Conservation (phyloP, 805 yeast species). For the Saturnispora sanitii region DNA sequence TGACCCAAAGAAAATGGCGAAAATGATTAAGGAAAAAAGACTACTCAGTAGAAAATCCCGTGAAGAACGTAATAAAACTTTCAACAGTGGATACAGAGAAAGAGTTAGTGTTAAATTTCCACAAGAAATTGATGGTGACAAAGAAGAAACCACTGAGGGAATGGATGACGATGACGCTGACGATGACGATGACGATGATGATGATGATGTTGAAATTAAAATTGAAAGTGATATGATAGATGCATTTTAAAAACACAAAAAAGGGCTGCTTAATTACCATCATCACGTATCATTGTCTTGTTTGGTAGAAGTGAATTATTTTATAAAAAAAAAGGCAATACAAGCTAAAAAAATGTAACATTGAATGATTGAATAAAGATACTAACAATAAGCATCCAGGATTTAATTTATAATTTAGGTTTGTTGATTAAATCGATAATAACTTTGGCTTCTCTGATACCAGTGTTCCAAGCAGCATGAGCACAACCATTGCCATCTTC, state of each 20-base stretch:
- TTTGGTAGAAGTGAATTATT: too few species aligned
- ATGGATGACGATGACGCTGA: not conserved
- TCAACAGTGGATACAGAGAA: constrained; percentile 1
- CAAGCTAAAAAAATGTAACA: too few species aligned
- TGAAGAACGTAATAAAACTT: not conserved
- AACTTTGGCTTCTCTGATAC: constrained; percentile 36
- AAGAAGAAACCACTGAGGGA: not conserved
- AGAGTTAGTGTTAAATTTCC: not conserved
- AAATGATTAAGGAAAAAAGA: not conserved
- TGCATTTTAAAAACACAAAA: not conserved
- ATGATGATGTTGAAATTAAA: not conserved
- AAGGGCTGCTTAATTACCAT: too few species aligned
- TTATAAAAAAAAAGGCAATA: too few species aligned
- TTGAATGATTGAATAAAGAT: too few species aligned
- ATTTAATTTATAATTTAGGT: constrained; percentile 16
- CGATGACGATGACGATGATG: not conserved
- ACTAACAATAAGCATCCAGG: not conserved
- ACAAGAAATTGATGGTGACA: not conserved
- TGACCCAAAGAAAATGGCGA: not conserved
- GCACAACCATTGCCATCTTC: constrained; percentile 48
- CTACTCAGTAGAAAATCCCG: not conserved
- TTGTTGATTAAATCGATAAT: constrained; percentile 17
- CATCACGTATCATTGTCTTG: too few species aligned
- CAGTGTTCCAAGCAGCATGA: constrained; percentile 49
- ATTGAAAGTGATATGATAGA: not conserved